A percentile compares a stretch with the other conserved stretches of the same genome.
phyloP scores from a whole-genome alignment of 495 filamentous ascomycete genomes.

The Amniculicola lignicola region DNA sequence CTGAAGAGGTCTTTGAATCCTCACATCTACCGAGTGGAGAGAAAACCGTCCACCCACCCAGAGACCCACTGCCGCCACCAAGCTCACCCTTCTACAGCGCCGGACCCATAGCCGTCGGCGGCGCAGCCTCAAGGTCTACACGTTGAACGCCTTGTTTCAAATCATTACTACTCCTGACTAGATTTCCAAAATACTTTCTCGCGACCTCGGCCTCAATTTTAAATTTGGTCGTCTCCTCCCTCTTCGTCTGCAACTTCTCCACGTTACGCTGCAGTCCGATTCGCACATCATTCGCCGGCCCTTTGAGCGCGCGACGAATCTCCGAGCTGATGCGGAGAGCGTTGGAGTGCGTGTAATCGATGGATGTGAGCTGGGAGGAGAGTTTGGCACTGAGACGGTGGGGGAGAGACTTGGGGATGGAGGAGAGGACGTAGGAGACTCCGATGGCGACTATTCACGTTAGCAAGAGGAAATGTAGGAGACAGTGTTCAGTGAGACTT shows the following conservation, averaged over 20 bases:
- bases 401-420: slow-evolving; percentile 85
- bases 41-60: background rate
- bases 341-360: slow-evolving; percentile 93
- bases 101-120: background rate
- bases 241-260: slow-evolving; percentile 71
- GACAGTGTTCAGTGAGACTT: slow-evolving; percentile 43
- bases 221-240: slow-evolving; percentile 70
- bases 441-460: slow-evolving; percentile 60
- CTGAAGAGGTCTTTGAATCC: background rate
- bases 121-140: slow-evolving; percentile 68
- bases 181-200: slow-evolving; percentile 65
- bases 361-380: slow-evolving; percentile 64
- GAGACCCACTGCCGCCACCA: background rate
- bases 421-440: slow-evolving; percentile 71
- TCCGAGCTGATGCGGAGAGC: slow-evolving; percentile 74
- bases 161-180: slow-evolving; percentile 71
- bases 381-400: slow-evolving; percentile 84
- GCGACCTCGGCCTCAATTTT: slow-evolving; percentile 41
- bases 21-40: too few relatives aligned
- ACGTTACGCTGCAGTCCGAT: slow-evolving; percentile 75
- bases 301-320: slow-evolving; percentile 79
- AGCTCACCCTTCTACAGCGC: background rate
- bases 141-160: slow-evolving; percentile 69
- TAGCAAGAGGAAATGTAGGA: slow-evolving; percentile 36
- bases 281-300: slow-evolving; percentile 77